Base-by-base conservation (phyloP, 2,329 filamentous ascomycete species). In the Penicillium sp. region DNA sequence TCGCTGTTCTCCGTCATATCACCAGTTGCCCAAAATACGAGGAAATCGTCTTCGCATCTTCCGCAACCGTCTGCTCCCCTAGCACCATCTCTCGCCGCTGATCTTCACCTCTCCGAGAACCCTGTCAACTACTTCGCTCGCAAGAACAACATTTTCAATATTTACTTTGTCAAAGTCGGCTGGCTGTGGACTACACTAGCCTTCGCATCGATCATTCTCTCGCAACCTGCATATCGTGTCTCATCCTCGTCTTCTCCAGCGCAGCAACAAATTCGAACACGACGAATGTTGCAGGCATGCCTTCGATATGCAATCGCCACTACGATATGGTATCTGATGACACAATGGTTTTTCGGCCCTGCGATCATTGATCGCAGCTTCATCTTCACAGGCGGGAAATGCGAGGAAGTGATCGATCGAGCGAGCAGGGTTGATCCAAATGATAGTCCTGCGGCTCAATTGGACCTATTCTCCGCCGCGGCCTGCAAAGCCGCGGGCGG, bases 271-370 rank as follows among this genome's bases (percentile, higher is more conserved):
- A 47, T 45, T 11, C 56, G 68, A 2, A 47, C 76, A 54, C 75
- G 70, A 36, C 69, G 75, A 27, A 68, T 76, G n/a, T 45, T 79
- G 9, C 78, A 82, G 49, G 88, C 86, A 0, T 62, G 74, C 1
- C 43, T 84, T 24, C 79, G 93, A 41, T 98, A 89, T 76, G 73
- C 56, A 0, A 71, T 85, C 7, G 80, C 89, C 0, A 97, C 93
- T 7, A 61, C 71, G 1, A 85, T 84, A 70, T 98, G 93, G 93
- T 76, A 89, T 37, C 72, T 89, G 35, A 83, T 93, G 13, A 98
- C 93, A 55, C 93, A 97, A 74, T 97, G 93, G 93, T 97, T 84
- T 68, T 96, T 98, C 62, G 93, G 93, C 0, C 84, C 93, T 2
- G 78, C 90, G 18, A 75, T 98, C 42, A 91, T 97, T 60, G 93